Evolutionary conservation across 1,284 basidiomycete genomes (phyloP), one percentile per base, ranked within the genome.

Genomic region (Irpex rosettiformis): DNA sequence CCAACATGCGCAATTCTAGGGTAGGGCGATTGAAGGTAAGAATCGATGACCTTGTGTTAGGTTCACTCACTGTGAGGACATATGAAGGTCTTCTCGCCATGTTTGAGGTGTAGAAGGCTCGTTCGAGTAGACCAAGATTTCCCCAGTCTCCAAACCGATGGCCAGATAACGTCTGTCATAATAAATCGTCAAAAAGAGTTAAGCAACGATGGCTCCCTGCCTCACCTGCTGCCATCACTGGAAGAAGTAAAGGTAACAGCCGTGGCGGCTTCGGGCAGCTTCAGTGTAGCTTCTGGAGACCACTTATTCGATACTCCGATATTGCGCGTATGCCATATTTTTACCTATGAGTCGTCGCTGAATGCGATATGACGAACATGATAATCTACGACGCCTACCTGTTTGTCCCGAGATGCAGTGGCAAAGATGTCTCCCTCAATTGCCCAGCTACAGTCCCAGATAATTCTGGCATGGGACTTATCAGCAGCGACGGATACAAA

Each of bases 391-490:
- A 13, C 16, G 21, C 82, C 58, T 63, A 93, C 94, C n/a, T 89
- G 94, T 77, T 96, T 98, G 73, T 99, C 96, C 49, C 97, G 82
- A 4, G 95, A 96, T 1, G 94, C 96, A 1, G 97, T 99, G 1
- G 86, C 94, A 70, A 99, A 99, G 4, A 88, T 66, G 60, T 86
- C 80, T 3, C 84, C 84, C 64, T 91, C 86, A 1, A 71, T 67
- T 1, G 87, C 79, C 93, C 95, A 99, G 22, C 86, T 84, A 66
- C 89, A 92, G 71, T 99, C 97, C 93, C 97, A 96, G 42, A 99
- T 90, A 68, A 99, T 98, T 29, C 97, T 84, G 0, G 85, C 82
- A 73, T 99, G 96, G 0, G 93, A 87, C 71, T 93, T 94, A 63
- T 95, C 86, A 7, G 84, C 80, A 3, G 84, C 82, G 11, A 87